Conservation (phyloP, 208 protist genomes). For the Tritrichomonas foetus region DNA sequence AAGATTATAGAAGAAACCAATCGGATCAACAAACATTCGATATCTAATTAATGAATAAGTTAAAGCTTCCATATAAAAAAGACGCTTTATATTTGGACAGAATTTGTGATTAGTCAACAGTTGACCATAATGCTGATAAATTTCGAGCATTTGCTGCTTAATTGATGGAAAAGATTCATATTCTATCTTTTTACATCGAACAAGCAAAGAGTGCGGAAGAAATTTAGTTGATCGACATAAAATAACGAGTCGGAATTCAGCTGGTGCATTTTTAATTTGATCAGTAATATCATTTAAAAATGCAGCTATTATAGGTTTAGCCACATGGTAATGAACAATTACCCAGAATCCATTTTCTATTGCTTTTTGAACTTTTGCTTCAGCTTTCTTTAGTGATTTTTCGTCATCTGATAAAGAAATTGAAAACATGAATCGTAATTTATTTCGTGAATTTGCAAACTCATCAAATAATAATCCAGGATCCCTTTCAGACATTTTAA, state of each 20-base stretch:
- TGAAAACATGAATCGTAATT: background rate
- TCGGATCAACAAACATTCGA: background rate
- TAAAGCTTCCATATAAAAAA: background rate
- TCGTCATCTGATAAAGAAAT: background rate
- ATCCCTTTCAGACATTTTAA: background rate
- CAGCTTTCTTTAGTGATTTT: background rate
- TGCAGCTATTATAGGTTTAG: background rate
- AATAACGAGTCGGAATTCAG: background rate
- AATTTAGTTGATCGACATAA: background rate
- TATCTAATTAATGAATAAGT: background rate
- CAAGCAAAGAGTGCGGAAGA: background rate
- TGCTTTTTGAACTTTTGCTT: background rate
- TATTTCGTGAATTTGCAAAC: background rate
- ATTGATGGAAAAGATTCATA: background rate
- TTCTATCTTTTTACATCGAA: background rate
- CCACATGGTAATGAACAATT: background rate
- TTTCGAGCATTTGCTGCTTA: background rate
- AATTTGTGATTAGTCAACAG: background rate
- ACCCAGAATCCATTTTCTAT: background rate
- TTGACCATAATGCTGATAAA: background rate
- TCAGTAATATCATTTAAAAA: background rate
- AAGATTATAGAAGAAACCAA: background rate
- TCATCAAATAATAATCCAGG: background rate
- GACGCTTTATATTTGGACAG: background rate
- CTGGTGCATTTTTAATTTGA: background rate